These are phyloP conservation scores for Haberlea rhodopensis DNA, from an alignment of 257 asterid genomes.

Conservation along the genomic window DNA sequence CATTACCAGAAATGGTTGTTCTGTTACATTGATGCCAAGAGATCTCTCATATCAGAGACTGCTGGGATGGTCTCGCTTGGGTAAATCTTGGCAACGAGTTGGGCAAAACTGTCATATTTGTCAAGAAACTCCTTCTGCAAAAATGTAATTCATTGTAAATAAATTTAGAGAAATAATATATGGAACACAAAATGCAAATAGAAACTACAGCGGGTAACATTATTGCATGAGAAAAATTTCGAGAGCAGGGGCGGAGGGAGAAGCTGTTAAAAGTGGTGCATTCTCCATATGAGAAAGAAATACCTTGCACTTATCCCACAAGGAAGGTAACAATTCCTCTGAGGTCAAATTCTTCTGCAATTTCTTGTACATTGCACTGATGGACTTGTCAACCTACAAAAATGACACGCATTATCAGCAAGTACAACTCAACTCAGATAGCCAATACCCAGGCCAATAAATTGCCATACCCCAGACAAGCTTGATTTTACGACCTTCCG, in stretches of 20 bases:
- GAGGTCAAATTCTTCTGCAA: constrained; percentile 80
- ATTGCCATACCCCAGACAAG: constrained; percentile 77
- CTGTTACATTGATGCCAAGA: constrained; percentile 77
- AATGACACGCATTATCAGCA: constrained; percentile 20
- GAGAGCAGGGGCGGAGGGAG: too few relatives aligned
- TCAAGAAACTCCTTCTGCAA: constrained; percentile 87
- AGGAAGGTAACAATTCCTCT: constrained; percentile 91
- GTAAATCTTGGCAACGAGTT: constrained; percentile 74
- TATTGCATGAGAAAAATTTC: not conserved
- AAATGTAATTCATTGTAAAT: not conserved
- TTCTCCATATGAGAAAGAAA: not conserved
- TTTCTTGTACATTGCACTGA: constrained; percentile 76
- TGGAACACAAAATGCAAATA: too few relatives aligned
- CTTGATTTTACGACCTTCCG: constrained; percentile 85
- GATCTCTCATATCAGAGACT: constrained; percentile 68
- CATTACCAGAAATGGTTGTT: constrained; percentile 21
- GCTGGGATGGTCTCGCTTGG: constrained; percentile 79
- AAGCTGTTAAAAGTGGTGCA: constrained; percentile 13
- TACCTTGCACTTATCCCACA: constrained; percentile 99
- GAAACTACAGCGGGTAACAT: not conserved
- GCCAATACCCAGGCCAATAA: constrained; percentile 11
- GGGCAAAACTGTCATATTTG: constrained; percentile 82
- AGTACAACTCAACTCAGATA: constrained; percentile 15
- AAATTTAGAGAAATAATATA: not conserved
- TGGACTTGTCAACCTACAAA: constrained; percentile 82